These are phyloP conservation scores for Rhodotorula sp. DNA, from an alignment of 1,284 basidiomycete genomes.

Conservation along the genomic window DNA sequence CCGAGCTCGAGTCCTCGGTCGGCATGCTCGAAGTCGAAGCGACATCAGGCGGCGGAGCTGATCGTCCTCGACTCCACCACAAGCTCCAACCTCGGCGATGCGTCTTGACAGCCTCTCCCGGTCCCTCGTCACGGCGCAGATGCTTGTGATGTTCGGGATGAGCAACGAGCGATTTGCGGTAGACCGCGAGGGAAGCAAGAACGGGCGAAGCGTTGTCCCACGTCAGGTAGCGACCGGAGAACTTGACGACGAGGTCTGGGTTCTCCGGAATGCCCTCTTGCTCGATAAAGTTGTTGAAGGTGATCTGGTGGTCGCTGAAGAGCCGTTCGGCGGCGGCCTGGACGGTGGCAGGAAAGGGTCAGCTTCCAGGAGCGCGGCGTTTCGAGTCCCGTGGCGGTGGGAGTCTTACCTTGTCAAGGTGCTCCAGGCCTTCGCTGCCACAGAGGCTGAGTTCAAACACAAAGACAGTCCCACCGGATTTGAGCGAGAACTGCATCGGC, in stretches of 20 bases:
- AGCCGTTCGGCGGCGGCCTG: conserved; percentile 45
- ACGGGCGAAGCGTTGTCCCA: conserved; percentile 56
- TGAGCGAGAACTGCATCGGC: conserved; percentile 51
- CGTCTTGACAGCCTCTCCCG: not conserved
- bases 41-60: not conserved
- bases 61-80: conserved; percentile 32
- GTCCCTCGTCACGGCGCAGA: not conserved
- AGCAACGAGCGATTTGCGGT: conserved; percentile 51
- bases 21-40: conserved; percentile 11
- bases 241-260: conserved; percentile 54
- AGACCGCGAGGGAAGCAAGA: conserved; percentile 54
- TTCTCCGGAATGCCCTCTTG: conserved; percentile 54
- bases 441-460: conserved; percentile 55
- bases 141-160: conserved; percentile 36
- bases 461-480: conserved; percentile 51
- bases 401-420: conserved; percentile 35
- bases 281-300: conserved; percentile 55
- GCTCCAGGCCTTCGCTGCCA: conserved; percentile 46
- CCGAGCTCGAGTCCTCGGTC: conserved; percentile 10
- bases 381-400: not conserved
- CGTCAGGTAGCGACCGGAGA: conserved; percentile 53
- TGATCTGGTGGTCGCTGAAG: conserved; percentile 53
- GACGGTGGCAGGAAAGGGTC: not conserved
- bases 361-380: no score
- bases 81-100: conserved; percentile 30